These are phyloP conservation scores for Pogostemon cablin DNA, from an alignment of 257 asterid genomes.

Conservation along the genomic window DNA sequence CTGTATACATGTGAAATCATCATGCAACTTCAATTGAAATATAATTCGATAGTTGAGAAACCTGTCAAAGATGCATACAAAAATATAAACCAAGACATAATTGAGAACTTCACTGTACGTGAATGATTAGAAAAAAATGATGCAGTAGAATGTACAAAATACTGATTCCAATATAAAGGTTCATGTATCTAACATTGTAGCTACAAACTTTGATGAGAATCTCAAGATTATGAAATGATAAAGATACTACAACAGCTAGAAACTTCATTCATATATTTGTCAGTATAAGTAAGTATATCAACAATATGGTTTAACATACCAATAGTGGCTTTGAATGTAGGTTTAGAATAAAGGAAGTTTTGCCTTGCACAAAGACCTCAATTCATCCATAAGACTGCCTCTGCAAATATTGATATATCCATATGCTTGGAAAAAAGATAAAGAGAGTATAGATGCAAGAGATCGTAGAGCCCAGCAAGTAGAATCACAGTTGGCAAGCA, in stretches of 20 bases:
- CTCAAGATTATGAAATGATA: slow-evolving; percentile 15
- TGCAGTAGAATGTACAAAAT: too few species aligned
- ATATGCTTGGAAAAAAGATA: slow-evolving; percentile 70
- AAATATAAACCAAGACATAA: too few species aligned
- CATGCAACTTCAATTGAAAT: too few species aligned
- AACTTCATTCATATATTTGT: slow-evolving; percentile 9
- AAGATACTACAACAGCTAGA: slow-evolving; percentile 13
- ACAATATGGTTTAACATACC: slow-evolving; percentile 56
- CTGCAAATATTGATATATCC: slow-evolving; percentile 73
- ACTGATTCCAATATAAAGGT: too few species aligned
- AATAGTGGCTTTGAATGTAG: slow-evolving; percentile 90
- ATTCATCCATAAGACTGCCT: slow-evolving; percentile 52
- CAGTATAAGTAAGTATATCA: slow-evolving; percentile 20
- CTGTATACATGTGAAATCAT: too few species aligned
- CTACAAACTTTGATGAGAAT: not conserved
- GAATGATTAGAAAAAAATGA: too few species aligned
- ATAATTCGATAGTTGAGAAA: too few species aligned
- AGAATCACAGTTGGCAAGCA: slow-evolving; percentile 61
- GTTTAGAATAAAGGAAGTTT: slow-evolving; percentile 86
- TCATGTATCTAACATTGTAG: too few species aligned
- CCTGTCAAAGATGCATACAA: too few species aligned
- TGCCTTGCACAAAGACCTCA: slow-evolving; percentile 96
- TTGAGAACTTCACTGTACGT: too few species aligned
- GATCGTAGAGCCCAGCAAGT: slow-evolving; percentile 60
- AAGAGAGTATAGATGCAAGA: slow-evolving; percentile 68